Percentiles rank a stretch among this genome's conserved stretches.
phyloP scores from a whole-genome alignment of 306 rosid genomes.

The Argentina anserina region DNA sequence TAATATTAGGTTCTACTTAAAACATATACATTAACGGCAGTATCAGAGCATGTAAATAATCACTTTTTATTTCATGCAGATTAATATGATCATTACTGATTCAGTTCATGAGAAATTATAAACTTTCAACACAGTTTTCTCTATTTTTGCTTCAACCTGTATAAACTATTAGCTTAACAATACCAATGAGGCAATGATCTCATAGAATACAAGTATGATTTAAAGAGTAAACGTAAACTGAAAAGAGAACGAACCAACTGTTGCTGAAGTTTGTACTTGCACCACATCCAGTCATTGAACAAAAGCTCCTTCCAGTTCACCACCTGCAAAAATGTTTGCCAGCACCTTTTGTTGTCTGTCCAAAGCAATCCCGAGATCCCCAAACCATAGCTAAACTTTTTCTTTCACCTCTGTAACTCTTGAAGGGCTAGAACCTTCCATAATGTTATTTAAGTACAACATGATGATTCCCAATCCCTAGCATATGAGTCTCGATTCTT shows the following conservation, averaged over 20 bases:
- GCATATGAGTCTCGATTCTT: too few species aligned
- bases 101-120: neutral
- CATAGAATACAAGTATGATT: neutral
- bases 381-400: too few species aligned
- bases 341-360: conserved; percentile 7
- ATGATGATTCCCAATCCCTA: too few species aligned
- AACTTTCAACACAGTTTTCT: neutral
- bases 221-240: neutral
- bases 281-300: neutral
- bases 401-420: neutral
- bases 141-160: neutral
- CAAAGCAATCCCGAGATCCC: neutral
- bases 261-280: neutral
- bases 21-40: neutral
- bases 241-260: neutral
- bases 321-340: conserved; percentile 20
- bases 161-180: neutral
- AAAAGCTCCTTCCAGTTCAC: conserved; percentile 6
- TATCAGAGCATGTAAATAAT: neutral
- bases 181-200: neutral
- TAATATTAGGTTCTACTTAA: neutral
- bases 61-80: too few species aligned
- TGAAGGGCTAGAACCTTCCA: neutral
- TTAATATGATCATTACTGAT: neutral
- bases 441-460: too few species aligned